These are phyloP conservation scores for Ciborinia camelliae DNA, from an alignment of 2,329 filamentous ascomycete genomes.

Conservation along the genomic window DNA sequence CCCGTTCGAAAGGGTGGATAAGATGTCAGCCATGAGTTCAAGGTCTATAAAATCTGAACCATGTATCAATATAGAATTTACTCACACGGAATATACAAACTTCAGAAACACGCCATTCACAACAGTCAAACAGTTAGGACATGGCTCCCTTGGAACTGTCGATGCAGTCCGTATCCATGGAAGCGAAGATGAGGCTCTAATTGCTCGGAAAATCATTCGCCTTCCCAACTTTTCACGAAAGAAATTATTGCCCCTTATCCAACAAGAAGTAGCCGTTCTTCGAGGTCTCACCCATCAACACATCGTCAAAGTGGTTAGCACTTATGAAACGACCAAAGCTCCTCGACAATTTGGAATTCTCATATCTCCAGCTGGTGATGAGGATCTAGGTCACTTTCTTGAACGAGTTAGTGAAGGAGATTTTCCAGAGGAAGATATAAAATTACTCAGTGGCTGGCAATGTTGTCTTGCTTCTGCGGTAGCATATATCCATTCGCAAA, in stretches of 20 bases:
- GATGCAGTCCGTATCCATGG: slow-evolving; percentile 21
- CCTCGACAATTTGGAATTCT: slow-evolving; percentile 25
- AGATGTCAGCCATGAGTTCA: too few species aligned
- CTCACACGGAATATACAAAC: slow-evolving; percentile 21
- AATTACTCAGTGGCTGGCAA: slow-evolving; percentile 19
- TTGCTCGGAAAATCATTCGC: slow-evolving; percentile 25
- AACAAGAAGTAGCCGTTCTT: slow-evolving; percentile 23
- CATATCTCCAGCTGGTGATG: slow-evolving; percentile 23
- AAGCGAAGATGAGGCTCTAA: not conserved
- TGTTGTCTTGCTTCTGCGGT: slow-evolving; percentile 26
- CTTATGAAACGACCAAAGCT: slow-evolving; percentile 24
- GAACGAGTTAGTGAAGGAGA: slow-evolving; percentile 24
- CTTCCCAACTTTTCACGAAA: slow-evolving; percentile 22
- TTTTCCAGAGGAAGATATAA: slow-evolving; percentile 21
- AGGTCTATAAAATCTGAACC: not conserved
- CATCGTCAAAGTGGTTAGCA: slow-evolving; percentile 23
- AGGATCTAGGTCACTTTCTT: slow-evolving; percentile 25
- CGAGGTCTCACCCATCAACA: slow-evolving; percentile 22
- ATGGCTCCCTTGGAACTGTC: slow-evolving; percentile 25
- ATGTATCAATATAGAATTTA: slow-evolving; percentile 6
- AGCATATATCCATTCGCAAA: slow-evolving; percentile 23
- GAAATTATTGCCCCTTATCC: slow-evolving; percentile 23
- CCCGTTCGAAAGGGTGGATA: too few species aligned
- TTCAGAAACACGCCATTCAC: slow-evolving; percentile 19
- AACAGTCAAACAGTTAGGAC: slow-evolving; percentile 23